Evolutionary conservation across 2,329 filamentous ascomycete genomes (phyloP), one percentile per base, ranked within the genome.

Genomic region (Fusarium oxysporum): DNA sequence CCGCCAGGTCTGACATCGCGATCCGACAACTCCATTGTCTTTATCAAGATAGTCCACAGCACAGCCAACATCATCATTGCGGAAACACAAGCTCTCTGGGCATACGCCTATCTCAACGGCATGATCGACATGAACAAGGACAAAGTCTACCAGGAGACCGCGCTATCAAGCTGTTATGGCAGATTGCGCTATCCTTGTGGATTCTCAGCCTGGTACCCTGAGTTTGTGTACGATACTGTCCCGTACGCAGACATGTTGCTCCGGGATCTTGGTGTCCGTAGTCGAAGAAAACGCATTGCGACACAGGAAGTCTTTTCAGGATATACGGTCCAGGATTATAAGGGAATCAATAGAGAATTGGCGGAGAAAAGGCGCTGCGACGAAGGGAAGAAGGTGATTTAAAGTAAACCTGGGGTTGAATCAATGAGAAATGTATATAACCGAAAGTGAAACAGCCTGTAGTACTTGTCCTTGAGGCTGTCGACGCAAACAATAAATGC

Each of bases 391-490:
- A 53, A 23, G 21, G 7, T 23, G 10, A 11, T 19, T n/a, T 50
- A 33, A 14, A 32, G 4, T 3, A 13, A 6, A 6, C 5, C 3
- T 13, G 7, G 16, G n/a, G n/a, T 8, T 10, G 9, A 2, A 2
- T 21, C 4, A 14, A 1, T 4, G 4, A 2, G 3, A 23, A 19
- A 8, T 32, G 6, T 11, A 0, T 1, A 32, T 8, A 11, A 8
- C 13, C 19, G 4, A 3, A 5, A 19, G 5, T 11, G 12, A 11
- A 16, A n/a, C 8, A 13, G 8, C 21, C 9, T 10, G 5, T n/a
- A n/a, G 8, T 5, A 13, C 8, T 9, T 14, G 8, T 13, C 7
- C 21, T n/a, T n/a, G 21, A 25, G 7, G 10, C 8, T 28, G 4
- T 21, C 4, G 1, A 45, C 2, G 11, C 1, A 25, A 6, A 28